Base-by-base conservation (phyloP, 1,284 basidiomycete species). In the Tilletia walkeri region DNA sequence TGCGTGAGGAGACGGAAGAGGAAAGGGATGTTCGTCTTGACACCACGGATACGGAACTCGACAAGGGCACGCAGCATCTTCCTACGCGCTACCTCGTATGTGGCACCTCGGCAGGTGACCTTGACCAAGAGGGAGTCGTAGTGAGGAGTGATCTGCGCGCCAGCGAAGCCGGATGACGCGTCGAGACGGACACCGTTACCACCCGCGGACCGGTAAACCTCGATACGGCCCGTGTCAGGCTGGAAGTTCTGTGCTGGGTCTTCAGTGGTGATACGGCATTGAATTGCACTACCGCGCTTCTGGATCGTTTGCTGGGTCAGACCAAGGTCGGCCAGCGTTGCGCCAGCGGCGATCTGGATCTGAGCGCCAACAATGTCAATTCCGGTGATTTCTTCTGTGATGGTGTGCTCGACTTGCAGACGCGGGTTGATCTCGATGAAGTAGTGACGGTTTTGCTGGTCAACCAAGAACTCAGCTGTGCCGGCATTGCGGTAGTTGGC, bases 61-160 rank as follows among this genome's bases (percentile, higher is more conserved):
- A 99, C 94, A 24, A 99, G 89, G 41, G 96, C 94, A 82, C 96
- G 92, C 69, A 99, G 89, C 95, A 98, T 99, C 88, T 99, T 99
- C 79, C 96, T 89, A 72, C 96, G 90, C 39, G 96, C 95, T 68
- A 99, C 95, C 84, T 99, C 96, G 84, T 98, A 99, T 2, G 95
- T 98, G 18, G 95, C 94, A 67, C 96, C 96, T 76, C 92, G 94
- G 74, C 96, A 95, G 65, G 91, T 92, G 82, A 94, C 93, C 86
- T 99, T 99, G 83, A 99, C 96, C 67, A 99, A 88, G 84, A 99
- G 88, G 80, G 93, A 95, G 86, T 99, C 96, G 84, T 99, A 99
- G 86, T 99, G 95, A 69, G 95, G 95, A 65, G 96, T 99, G 85
- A 99, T 99, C 86, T 99, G 96, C 59, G 96, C 96, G 72, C 96